Evolutionary conservation across 202 grass and related monocot genomes (phyloP), one percentile per base, ranked within the genome.

Genomic region (Zizania palustris): DNA sequence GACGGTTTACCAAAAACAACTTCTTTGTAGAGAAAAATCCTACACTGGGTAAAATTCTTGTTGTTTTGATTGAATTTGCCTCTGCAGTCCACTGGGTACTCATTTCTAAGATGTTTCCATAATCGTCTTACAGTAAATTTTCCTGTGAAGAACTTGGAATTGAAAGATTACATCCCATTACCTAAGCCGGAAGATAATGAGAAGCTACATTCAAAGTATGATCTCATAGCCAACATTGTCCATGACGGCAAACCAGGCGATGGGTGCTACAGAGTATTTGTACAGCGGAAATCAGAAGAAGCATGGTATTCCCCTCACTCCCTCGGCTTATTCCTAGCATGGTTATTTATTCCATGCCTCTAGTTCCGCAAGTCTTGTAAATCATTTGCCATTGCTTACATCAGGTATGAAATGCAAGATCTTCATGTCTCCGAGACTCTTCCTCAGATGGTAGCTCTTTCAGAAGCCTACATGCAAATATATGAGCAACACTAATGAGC

Each of bases 371-470:
- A 45, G 58, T 28, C 58, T 3, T 44, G 60, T 45, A 54, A 60
- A 62, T 72, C 48, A 50, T 85, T 79, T 22, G 6, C n/a, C 7
- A 49, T 71, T 93, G 6, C 76, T 66, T 50, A 35, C 13, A 60
- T 61, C 66, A 99, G 96, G 96, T 99, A 93, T 50, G 96, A 99
- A 68, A 99, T 99, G 96, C 92, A 99, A 77, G 96, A 99, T 68
- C 87, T 99, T 20, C 96, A 99, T 83, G 96, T 99, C 43, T 95
- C 85, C 0, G 96, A 99, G 80, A 99, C 96, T 72, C 96, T 95
- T 76, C 96, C 92, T 55, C 92, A 99, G 88, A 99, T 99, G 87
- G 96, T 99, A 22, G 89, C 89, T 77, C 89, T 99, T 20, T 95
- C 96, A 3, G 96, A 93, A 83, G 20, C 96, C 34, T 99, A 99